Evolutionary conservation across 2,329 filamentous ascomycete species (phyloP).

Genomic region (Pseudopyrenochaeta lycopersici): DNA sequence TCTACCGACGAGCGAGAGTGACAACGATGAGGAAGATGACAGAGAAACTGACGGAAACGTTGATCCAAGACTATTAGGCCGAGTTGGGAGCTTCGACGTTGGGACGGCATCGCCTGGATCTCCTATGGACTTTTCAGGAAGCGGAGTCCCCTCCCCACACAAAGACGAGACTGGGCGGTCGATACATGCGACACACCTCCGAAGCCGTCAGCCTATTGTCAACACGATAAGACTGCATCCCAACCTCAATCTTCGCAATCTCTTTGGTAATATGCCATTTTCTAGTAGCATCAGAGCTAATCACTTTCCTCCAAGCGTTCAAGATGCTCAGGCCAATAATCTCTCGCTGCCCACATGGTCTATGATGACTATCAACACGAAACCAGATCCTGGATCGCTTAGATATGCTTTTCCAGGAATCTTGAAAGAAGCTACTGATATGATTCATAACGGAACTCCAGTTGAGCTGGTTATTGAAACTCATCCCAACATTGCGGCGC

Average conservation of each 20-base stretch:
- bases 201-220: constrained; percentile 28
- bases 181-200: constrained; percentile 27
- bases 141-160: constrained; percentile 11
- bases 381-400: constrained; percentile 27
- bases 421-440: constrained; percentile 18
- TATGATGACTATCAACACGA: constrained; percentile 33
- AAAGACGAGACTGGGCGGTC: constrained; percentile 14
- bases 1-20: constrained; percentile 14
- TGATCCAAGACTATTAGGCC: constrained; percentile 21
- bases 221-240: constrained; percentile 32
- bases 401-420: constrained; percentile 16
- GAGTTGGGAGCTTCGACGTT: constrained; percentile 7
- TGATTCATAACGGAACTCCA: constrained; percentile 19
- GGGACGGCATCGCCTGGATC: constrained; percentile 4
- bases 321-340: constrained; percentile 20
- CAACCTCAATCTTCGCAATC: constrained; percentile 25
- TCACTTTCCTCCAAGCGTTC: constrained; percentile 15
- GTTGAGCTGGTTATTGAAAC: constrained; percentile 22
- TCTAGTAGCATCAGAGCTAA: constrained; percentile 19
- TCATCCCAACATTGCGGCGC: constrained; percentile 32
- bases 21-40: constrained; percentile 17
- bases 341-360: constrained; percentile 34
- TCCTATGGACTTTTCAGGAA: constrained; percentile 14
- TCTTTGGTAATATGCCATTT: constrained; percentile 28
- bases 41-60: constrained; percentile 12